Evolutionary conservation across 495 filamentous ascomycete species (phyloP).

Genomic region (Penicillium roqueforti): DNA sequence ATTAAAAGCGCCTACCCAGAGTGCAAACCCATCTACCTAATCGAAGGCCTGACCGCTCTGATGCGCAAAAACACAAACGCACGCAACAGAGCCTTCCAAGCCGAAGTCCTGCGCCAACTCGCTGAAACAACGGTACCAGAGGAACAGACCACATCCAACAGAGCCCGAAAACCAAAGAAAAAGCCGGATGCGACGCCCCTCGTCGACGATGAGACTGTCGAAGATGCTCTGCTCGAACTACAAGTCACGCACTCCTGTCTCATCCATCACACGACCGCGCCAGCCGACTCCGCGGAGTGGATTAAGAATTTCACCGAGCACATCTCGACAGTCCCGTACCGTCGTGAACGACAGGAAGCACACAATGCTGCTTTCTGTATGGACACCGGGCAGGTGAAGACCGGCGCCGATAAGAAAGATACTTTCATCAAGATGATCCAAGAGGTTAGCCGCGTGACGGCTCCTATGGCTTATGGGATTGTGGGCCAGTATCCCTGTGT

Average conservation of each 20-base stretch:
- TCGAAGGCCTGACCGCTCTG: constrained; percentile 66
- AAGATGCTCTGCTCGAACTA: constrained; percentile 67
- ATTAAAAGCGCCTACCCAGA: constrained; percentile 51
- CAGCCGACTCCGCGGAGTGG: constrained; percentile 70
- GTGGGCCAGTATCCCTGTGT: constrained; percentile 57
- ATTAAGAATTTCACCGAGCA: constrained; percentile 77
- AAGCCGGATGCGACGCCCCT: constrained; percentile 40
- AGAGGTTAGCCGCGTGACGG: constrained; percentile 69
- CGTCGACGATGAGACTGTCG: constrained; percentile 67
- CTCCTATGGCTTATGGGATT: constrained; percentile 69
- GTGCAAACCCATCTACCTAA: constrained; percentile 64
- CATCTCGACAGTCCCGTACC: constrained; percentile 73
- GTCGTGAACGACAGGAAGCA: constrained; percentile 41
- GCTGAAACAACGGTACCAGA: constrained; percentile 25
- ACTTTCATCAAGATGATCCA: constrained; percentile 77
- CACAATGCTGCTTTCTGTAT: constrained; percentile 72
- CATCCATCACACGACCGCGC: constrained; percentile 64
- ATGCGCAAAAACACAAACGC: constrained; percentile 67
- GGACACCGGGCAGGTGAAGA: constrained; percentile 74
- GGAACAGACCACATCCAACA: constrained; percentile 20
- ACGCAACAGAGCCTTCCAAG: constrained; percentile 62
- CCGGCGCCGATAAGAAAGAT: constrained; percentile 62
- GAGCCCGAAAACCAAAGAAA: constrained; percentile 39
- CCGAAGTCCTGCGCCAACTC: constrained; percentile 58
- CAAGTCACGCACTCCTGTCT: constrained; percentile 65